Percentiles rank a stretch among this genome's conserved stretches.
Evolutionary conservation across 768 basidiomycete species (phyloP).

Genomic region (Phlegmacium glaucopus): DNA sequence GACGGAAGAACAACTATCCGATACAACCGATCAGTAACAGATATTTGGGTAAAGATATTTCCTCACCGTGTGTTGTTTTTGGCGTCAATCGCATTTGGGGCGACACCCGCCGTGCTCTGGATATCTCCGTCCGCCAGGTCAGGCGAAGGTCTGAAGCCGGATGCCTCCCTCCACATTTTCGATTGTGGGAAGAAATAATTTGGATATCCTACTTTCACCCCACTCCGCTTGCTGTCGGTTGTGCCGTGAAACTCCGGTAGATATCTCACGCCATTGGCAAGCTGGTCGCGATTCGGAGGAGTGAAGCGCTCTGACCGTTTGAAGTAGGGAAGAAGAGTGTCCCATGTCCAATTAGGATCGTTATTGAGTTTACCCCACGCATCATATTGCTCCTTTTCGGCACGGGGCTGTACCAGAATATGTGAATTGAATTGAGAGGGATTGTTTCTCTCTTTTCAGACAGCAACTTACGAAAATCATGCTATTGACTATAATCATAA

Average conservation of each 20-base stretch:
- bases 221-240: slow-evolving; percentile 6
- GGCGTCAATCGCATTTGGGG: slow-evolving; percentile 27
- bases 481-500: slow-evolving; percentile 40
- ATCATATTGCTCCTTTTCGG: slow-evolving; percentile 30
- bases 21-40: background rate
- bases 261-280: slow-evolving; percentile 20
- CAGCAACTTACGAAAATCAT: slow-evolving; percentile 29
- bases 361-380: slow-evolving; percentile 26
- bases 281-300: slow-evolving; percentile 35
- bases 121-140: slow-evolving; percentile 25
- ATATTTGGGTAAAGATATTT: slow-evolving; percentile 2
- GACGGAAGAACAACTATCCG: slow-evolving; percentile 22
- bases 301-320: slow-evolving; percentile 54
- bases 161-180: slow-evolving; percentile 23
- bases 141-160: slow-evolving; percentile 21
- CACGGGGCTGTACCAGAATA: slow-evolving; percentile 21
- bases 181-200: slow-evolving; percentile 29
- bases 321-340: slow-evolving; percentile 40
- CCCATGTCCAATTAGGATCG: slow-evolving; percentile 34
- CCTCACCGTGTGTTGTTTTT: slow-evolving; percentile 27
- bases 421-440: background rate
- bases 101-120: slow-evolving; percentile 24
- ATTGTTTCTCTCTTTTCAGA: background rate
- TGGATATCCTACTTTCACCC: slow-evolving; percentile 30
- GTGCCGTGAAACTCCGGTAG: slow-evolving; percentile 22